Percentiles rank a stretch among this genome's conserved stretches.
phyloP scores from a whole-genome alignment of 805 yeast species.

The Hanseniaspora lachancei region DNA sequence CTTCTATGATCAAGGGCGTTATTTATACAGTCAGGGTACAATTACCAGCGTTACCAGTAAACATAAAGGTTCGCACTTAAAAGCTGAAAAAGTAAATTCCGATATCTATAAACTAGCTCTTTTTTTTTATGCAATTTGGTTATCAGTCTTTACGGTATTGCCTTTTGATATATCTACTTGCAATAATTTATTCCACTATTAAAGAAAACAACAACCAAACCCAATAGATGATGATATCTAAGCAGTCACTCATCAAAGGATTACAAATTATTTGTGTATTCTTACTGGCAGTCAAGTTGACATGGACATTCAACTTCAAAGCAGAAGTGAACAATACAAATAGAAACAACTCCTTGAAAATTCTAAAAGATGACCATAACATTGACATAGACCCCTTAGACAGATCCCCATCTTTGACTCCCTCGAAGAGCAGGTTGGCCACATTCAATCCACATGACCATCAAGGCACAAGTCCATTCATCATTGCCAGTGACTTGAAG shows the following conservation, averaged over 20 bases:
- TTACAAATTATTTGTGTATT: background rate
- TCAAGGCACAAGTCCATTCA: background rate
- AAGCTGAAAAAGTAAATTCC: too few relatives aligned
- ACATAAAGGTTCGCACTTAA: too few relatives aligned
- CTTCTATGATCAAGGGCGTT: too few relatives aligned
- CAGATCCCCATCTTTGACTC: conserved; percentile 28
- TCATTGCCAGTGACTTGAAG: conserved; percentile 29
- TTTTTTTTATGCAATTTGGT: too few relatives aligned
- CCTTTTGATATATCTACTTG: too few relatives aligned
- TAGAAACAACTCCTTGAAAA: background rate
- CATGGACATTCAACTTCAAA: background rate
- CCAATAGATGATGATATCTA: too few relatives aligned
- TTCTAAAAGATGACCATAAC: conserved; percentile 21
- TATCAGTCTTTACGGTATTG: too few relatives aligned
- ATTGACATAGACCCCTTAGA: conserved; percentile 31
- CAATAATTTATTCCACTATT: too few relatives aligned
- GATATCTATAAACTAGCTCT: too few relatives aligned
- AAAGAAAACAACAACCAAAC: too few relatives aligned
- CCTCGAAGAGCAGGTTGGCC: conserved; percentile 18
- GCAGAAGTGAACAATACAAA: background rate
- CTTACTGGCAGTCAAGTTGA: background rate
- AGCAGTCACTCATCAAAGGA: background rate
- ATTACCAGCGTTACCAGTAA: too few relatives aligned
- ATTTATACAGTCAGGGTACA: too few relatives aligned
- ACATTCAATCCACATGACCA: conserved; percentile 21